Percentiles rank a stretch among this genome's conserved stretches.
These are phyloP conservation scores for Diaporthe citri DNA, from an alignment of 2,329 filamentous ascomycete genomes.

Conservation along the genomic window DNA sequence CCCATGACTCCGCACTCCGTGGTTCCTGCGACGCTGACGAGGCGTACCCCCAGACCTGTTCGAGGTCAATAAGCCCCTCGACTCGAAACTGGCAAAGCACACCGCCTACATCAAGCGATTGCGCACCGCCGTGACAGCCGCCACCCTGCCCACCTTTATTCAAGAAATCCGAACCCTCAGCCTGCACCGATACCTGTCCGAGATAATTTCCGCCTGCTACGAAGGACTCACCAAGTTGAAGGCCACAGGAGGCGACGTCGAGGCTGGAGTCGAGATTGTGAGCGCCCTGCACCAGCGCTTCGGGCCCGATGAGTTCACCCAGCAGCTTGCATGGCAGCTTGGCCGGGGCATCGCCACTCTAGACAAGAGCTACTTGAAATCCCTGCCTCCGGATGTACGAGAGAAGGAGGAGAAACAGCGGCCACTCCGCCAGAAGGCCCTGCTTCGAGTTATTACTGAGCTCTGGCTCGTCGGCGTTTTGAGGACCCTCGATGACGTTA, in stretches of 20 bases:
- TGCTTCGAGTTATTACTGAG: conserved; percentile 92
- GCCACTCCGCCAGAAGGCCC: conserved; percentile 83
- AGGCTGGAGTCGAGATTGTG: conserved; percentile 91
- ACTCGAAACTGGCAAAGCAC: conserved; percentile 97
- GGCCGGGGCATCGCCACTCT: conserved; percentile 92
- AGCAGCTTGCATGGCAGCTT: conserved; percentile 91
- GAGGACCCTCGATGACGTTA: conserved; percentile 80
- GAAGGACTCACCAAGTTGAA: conserved; percentile 95
- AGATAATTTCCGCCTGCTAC: conserved; percentile 95
- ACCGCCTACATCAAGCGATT: conserved; percentile 98
- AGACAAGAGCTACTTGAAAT: conserved; percentile 86
- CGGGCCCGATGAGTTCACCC: conserved; percentile 89
- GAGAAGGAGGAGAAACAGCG: conserved; percentile 98
- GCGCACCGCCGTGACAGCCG: conserved; percentile 86
- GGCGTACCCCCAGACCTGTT: conserved; percentile 74
- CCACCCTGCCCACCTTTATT: conserved; percentile 85
- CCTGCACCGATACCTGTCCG: conserved; percentile 95
- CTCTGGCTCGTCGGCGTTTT: conserved; percentile 94
- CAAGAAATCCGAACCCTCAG: conserved; percentile 92
- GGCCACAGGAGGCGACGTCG: conserved; percentile 84
- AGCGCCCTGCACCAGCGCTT: conserved; percentile 97
- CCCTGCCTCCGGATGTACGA: conserved; percentile 81
- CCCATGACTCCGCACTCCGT: conserved; percentile 27
- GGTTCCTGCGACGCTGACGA: conserved; percentile 35
- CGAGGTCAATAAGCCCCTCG: conserved; percentile 81